Evolutionary conservation across 352 stramenopile genomes (phyloP).

Genomic region (Phytophthora europaea): DNA sequence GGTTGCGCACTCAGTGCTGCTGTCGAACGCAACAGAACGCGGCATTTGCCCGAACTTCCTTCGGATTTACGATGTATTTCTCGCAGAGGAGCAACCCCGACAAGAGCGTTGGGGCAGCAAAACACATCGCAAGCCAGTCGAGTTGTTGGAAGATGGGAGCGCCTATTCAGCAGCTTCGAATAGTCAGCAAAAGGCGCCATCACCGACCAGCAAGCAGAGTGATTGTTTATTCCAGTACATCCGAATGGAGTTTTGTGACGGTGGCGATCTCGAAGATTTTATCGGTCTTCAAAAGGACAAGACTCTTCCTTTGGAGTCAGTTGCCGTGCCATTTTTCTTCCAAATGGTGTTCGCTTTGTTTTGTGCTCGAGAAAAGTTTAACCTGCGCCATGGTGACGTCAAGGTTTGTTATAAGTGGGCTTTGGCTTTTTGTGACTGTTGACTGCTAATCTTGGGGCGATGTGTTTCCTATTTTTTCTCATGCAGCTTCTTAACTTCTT

Average conservation of each 20-base stretch:
- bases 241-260: constrained; percentile 98
- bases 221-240: constrained; percentile 95
- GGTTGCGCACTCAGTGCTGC: constrained; percentile 94
- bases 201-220: constrained; percentile 5
- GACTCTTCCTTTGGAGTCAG: constrained; percentile 58
- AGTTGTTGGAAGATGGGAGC: constrained; percentile 50
- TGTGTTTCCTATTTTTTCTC: not conserved
- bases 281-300: constrained; percentile 88
- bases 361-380: constrained; percentile 88
- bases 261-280: constrained; percentile 97
- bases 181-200: constrained; percentile 4
- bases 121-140: constrained; percentile 71
- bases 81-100: constrained; percentile 72
- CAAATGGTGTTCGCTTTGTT: constrained; percentile 98
- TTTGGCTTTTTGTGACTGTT: not conserved
- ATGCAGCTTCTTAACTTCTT: constrained; percentile 98
- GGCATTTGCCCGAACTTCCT: constrained; percentile 97
- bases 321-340: constrained; percentile 94
- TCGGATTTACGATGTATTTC: constrained; percentile 93
- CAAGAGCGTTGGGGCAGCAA: constrained; percentile 69
- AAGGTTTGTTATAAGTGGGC: constrained; percentile 77
- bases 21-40: constrained; percentile 90
- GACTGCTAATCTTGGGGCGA: not conserved
- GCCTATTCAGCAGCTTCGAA: constrained; percentile 10
- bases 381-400: constrained; percentile 98